Conservation (phyloP, 2,329 filamentous ascomycete species). For the Talaromyces piceae region DNA sequence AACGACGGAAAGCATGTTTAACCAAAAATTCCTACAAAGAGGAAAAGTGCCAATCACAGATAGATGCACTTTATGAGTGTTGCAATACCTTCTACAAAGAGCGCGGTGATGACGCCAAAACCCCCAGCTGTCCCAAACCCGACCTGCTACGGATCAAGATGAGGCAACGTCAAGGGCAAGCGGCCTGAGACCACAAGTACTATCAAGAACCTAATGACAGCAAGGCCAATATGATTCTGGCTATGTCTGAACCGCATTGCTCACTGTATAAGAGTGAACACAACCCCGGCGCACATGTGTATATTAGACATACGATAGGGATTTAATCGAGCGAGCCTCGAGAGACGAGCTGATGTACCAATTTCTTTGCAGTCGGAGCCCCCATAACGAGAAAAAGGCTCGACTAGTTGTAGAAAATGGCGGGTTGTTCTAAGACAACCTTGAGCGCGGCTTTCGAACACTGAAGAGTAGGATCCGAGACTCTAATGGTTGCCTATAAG, state of each 20-base stretch:
- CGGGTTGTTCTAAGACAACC: slow-evolving; percentile 79
- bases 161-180: slow-evolving; percentile 57
- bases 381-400: slow-evolving; percentile 48
- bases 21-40: slow-evolving; percentile 79
- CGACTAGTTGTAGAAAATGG: slow-evolving; percentile 68
- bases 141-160: slow-evolving; percentile 74
- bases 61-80: slow-evolving; percentile 87
- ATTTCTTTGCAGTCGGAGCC: slow-evolving; percentile 45
- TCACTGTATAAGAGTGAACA: not conserved
- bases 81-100: slow-evolving; percentile 81
- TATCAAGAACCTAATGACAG: not conserved
- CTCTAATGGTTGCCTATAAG: slow-evolving; percentile 93
- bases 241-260: not conserved
- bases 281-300: not conserved
- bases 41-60: slow-evolving; percentile 66
- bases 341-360: slow-evolving; percentile 29
- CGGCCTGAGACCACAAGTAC: not conserved
- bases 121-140: slow-evolving; percentile 79
- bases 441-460: slow-evolving; percentile 96
- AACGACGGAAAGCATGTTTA: slow-evolving; percentile 62
- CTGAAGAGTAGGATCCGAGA: slow-evolving; percentile 89
- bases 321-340: not conserved
- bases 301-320: not conserved
- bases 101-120: slow-evolving; percentile 67
- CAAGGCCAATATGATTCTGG: not conserved